Conservation (phyloP, 2,329 filamentous ascomycete genomes). For the Venturia asperata region DNA sequence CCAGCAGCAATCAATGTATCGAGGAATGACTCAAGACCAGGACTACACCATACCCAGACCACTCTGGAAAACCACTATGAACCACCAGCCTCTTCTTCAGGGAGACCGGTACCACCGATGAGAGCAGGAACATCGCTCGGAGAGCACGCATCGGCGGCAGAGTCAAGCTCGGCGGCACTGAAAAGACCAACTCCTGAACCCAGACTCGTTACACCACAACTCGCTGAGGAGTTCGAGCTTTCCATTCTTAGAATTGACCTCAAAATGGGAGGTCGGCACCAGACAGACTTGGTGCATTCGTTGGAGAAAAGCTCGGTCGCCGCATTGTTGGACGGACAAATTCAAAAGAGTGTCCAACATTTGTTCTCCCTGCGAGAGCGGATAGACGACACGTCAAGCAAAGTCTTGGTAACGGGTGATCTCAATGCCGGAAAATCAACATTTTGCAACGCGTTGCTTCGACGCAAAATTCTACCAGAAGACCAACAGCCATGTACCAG, state of each 20-base stretch:
- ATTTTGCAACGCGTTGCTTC: slow-evolving; percentile 93
- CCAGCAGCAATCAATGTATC: slow-evolving; percentile 34
- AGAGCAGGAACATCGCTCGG: slow-evolving; percentile 68
- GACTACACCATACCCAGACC: slow-evolving; percentile 57
- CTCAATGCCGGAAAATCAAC: slow-evolving; percentile 97
- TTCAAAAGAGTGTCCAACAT: slow-evolving; percentile 88
- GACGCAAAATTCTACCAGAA: slow-evolving; percentile 87
- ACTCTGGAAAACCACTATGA: slow-evolving; percentile 44
- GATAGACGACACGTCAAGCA: slow-evolving; percentile 95
- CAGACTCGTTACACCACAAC: slow-evolving; percentile 80
- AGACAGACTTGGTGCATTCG: slow-evolving; percentile 88
- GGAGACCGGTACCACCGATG: slow-evolving; percentile 48
- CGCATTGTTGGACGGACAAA: slow-evolving; percentile 84
- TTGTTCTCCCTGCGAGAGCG: slow-evolving; percentile 78
- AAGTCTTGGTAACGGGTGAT: slow-evolving; percentile 92
- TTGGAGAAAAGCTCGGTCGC: slow-evolving; percentile 88
- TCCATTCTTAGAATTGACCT: slow-evolving; percentile 92
- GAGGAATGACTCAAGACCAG: slow-evolving; percentile 35
- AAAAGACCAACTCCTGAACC: slow-evolving; percentile 60
- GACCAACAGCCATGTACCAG: slow-evolving; percentile 97
- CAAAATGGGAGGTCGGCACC: slow-evolving; percentile 78
- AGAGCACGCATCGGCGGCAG: slow-evolving; percentile 50
- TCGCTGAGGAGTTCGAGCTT: slow-evolving; percentile 64
- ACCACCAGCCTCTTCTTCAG: slow-evolving; percentile 33
- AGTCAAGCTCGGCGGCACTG: slow-evolving; percentile 68